Conservation (phyloP, 2,329 filamentous ascomycete species). For the Biscogniauxia sp. region DNA sequence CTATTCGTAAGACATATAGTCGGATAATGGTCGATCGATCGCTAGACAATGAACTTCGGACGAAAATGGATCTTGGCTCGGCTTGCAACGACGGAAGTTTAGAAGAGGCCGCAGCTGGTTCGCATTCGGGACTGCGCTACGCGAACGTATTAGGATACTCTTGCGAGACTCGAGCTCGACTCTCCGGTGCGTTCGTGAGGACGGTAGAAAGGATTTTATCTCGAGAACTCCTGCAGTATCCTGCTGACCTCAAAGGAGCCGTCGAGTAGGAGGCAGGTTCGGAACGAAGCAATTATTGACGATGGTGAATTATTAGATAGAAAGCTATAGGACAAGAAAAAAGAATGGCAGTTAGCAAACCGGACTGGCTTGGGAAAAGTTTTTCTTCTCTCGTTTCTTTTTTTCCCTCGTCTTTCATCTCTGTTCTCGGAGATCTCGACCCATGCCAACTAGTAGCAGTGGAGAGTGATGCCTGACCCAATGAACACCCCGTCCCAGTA, state of each 20-base stretch:
- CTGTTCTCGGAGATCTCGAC: conserved; percentile 1
- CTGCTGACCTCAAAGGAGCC: conserved; percentile 79
- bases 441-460: conserved; percentile 6
- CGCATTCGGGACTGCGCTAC: conserved; percentile 4
- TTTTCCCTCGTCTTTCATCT: background rate
- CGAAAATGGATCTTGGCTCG: background rate
- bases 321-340: conserved; percentile 14
- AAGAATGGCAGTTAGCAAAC: conserved; percentile 6
- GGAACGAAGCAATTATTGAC: conserved; percentile 27
- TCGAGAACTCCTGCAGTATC: conserved; percentile 69
- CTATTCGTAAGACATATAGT: conserved; percentile 3
- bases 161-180: conserved; percentile 23
- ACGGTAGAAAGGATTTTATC: conserved; percentile 36
- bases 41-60: conserved; percentile 1
- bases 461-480: conserved; percentile 3
- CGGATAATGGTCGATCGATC: background rate
- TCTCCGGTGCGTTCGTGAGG: conserved; percentile 29
- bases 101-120: conserved; percentile 3
- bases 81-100: background rate
- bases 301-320: conserved; percentile 30
- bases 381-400: background rate
- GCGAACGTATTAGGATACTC: conserved; percentile 11
- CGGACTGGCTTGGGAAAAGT: background rate
- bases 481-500: conserved; percentile 3
- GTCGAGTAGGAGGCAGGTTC: conserved; percentile 30